phyloP scores from a whole-genome alignment of 2,329 filamentous ascomycete genomes.

The Cladophialophora carrionii region DNA sequence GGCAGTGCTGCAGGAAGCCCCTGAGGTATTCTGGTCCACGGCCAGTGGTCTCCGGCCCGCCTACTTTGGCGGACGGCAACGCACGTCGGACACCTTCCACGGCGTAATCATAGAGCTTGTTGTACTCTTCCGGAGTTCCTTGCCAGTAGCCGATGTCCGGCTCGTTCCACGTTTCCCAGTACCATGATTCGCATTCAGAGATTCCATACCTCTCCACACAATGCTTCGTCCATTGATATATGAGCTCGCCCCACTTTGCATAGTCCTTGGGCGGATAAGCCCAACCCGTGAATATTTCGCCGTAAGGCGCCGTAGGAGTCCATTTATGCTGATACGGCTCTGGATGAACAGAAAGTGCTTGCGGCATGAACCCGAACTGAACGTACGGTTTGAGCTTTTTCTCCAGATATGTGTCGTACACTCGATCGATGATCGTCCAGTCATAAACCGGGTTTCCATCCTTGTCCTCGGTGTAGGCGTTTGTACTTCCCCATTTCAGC shows the following conservation, averaged over 20 bases:
- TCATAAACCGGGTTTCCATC: slow-evolving; percentile 4
- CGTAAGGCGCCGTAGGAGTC: not conserved
- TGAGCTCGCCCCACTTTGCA: slow-evolving; percentile 8
- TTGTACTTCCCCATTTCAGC: slow-evolving; percentile 14
- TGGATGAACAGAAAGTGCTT: slow-evolving; percentile 4
- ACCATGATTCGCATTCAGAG: slow-evolving; percentile 3
- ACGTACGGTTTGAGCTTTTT: slow-evolving; percentile 10
- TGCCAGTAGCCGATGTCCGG: slow-evolving; percentile 12
- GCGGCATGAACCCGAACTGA: slow-evolving; percentile 13
- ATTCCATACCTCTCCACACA: slow-evolving; percentile 7
- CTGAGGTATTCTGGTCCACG: slow-evolving; percentile 1
- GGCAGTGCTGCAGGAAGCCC: slow-evolving; percentile 9
- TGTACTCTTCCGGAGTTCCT: slow-evolving; percentile 10
- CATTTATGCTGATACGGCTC: slow-evolving; percentile 14
- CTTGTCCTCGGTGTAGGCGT: slow-evolving; percentile 11
- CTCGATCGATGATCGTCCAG: slow-evolving; percentile 14
- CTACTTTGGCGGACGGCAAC: not conserved
- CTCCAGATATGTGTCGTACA: slow-evolving; percentile 8
- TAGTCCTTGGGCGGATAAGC: slow-evolving; percentile 14
- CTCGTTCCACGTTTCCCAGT: slow-evolving; percentile 16
- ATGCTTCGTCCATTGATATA: slow-evolving; percentile 14
- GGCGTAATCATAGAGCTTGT: slow-evolving; percentile 5
- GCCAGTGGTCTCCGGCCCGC: slow-evolving; percentile 8
- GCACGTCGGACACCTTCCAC: not conserved
- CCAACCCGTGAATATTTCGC: slow-evolving; percentile 12